Base-by-base conservation (phyloP, 768 basidiomycete species). In the Termitomyces sp. region DNA sequence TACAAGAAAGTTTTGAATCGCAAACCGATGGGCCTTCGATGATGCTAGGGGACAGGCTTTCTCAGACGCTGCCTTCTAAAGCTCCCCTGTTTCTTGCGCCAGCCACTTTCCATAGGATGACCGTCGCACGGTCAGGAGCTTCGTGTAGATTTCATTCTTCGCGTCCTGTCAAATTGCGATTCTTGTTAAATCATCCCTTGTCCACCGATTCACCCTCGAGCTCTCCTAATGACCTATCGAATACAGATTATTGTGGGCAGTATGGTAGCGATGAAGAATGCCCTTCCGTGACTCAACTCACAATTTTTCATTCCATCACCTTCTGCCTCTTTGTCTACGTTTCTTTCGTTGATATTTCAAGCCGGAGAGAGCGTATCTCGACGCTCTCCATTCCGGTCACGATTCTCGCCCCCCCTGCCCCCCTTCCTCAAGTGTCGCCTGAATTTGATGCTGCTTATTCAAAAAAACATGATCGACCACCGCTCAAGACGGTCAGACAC, bases 381-480 rank as follows among this genome's bases (percentile, higher is more conserved):
- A 84, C 82, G 2, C 71, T 91, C 38, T 68, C 79, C 9, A 83
- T 93, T 43, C 92, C 92, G 18, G 70, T 94, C 60, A 76, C 77
- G 44, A 82, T 93, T 44, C 77, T 92, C 49, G 85, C 92, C 24
- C 83, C 87, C 2, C 80, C 86, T 16, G 90, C 92, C 0, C 87
- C 87, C n/a, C 80, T 90, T 22, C 89, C 88, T 6, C 85, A 92
- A 67, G 83, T 89, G 4, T 86, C 87, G n/a, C 80, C 77, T 55
- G 81, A 82, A 54, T 71, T 90, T 22, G 89, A 89, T 60, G 79
- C 78, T 32, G 89, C 88, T 7, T 94, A 94, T 70, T 85, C 83
- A 64, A 94, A 94, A 77, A 94, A 94, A 68, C 91, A 93, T 63
- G 92, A 94, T 64, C 80, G 81, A 2, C 92, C 92, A 7, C 92